Conservation (phyloP, 768 basidiomycete genomes). For the Saitozyma podzolica region DNA sequence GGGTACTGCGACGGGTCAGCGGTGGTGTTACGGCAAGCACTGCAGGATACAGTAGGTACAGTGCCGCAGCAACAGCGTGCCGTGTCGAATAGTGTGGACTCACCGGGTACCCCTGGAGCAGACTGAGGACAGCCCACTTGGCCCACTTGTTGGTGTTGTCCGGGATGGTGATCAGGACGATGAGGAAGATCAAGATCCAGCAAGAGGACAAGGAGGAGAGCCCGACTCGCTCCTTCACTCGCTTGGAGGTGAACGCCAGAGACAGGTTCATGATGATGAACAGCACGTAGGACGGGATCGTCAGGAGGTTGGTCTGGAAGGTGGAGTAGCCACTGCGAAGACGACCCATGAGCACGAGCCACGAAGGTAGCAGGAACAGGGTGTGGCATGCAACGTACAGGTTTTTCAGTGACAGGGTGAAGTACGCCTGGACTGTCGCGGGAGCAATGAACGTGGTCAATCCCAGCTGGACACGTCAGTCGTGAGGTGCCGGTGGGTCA, state of each 20-base stretch:
- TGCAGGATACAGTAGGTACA: constrained; percentile 6
- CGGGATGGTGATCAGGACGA: constrained; percentile 60
- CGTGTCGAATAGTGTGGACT: neutral
- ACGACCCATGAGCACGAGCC: neutral
- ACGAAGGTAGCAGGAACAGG: neutral
- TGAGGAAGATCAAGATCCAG: constrained; percentile 66
- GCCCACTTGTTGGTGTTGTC: constrained; percentile 30
- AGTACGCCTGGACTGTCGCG: constrained; percentile 63
- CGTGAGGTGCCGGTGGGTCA: neutral
- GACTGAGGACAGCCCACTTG: constrained; percentile 26
- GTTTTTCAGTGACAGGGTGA: constrained; percentile 64
- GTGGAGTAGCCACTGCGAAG: constrained; percentile 60
- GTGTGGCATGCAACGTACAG: constrained; percentile 40
- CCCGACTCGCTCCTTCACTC: constrained; percentile 61
- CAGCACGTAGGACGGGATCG: constrained; percentile 62
- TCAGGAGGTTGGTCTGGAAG: constrained; percentile 64
- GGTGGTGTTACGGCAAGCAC: constrained; percentile 53
- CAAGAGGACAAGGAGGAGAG: constrained; percentile 61
- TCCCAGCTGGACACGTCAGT: constrained; percentile 19
- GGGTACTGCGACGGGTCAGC: constrained; percentile 14
- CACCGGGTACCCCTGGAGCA: constrained; percentile 60
- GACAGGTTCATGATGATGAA: constrained; percentile 58
- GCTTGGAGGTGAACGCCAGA: constrained; percentile 61
- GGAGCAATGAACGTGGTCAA: constrained; percentile 58
- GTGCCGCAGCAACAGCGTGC: too few relatives aligned